Base-by-base conservation (phyloP, 352 stramenopile genomes). In the Blastocystis sp. region DNA sequence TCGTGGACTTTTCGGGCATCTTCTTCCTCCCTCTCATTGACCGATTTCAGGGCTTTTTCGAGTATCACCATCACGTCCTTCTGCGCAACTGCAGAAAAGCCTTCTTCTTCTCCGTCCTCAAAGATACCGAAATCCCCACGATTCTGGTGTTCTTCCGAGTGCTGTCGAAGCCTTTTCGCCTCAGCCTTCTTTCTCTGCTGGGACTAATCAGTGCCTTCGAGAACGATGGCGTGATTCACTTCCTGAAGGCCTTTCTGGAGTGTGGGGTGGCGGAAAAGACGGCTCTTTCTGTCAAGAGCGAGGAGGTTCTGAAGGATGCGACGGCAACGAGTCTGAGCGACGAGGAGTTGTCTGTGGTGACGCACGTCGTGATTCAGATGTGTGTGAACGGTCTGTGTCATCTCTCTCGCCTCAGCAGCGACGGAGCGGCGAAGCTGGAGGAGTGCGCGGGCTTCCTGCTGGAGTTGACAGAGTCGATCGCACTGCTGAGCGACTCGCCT, bases 1-100 rank as follows among this genome's bases (percentile, higher is more conserved):
- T 76, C 6, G 66, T 59, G 48, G 66, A 59, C 42, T 57, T 76
- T 17, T 54, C 38, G n/a, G n/a, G 3, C 21, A 2, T 76, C 4
- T 76, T 76, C 48, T 42, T 76, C 66, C 42, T 48, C 7, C 66
- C 66, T 4, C 28, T 76, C 28, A 76, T 76, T 76, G 66, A 76
- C 66, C 48, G 10, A 48, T 57, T 57, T 57, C 66, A 17, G 42
- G 2, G 9, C 10, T 76, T 60, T 76, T 76, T 76, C 48, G 66
- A 76, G n/a, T 45, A 59, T n/a, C 28, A 24, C 4, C 54, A 59
- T 48, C 66, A 57, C 28, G 24, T 17, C 2, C 1, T 76, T 42
- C 1, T 76, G n/a, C 42, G n/a, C 2, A 76, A 76, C 54, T 76
- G 34, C 38, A 9, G 66, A 57, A 76, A 52, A 52, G 66, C 66